Conservation (phyloP, 2,329 filamentous ascomycete genomes). For the Lecanoromycetidae sp. region DNA sequence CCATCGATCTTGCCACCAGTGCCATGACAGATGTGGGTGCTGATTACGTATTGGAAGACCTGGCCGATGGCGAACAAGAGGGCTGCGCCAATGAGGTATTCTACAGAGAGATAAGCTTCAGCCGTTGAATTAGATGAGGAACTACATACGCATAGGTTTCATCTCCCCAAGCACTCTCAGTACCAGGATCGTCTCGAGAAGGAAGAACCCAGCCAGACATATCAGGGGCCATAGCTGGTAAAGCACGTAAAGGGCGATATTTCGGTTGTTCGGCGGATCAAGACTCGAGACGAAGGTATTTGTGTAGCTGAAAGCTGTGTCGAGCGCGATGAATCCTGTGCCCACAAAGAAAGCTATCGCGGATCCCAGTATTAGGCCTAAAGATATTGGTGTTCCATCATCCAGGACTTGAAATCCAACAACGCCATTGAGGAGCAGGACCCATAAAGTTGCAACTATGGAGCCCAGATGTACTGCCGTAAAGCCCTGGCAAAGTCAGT, state of each 20-base stretch:
- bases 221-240: slow-evolving; percentile 84
- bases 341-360: slow-evolving; percentile 66
- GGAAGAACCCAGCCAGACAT: slow-evolving; percentile 77
- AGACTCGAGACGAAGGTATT: slow-evolving; percentile 56
- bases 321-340: slow-evolving; percentile 88
- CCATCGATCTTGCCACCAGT: slow-evolving; percentile 82
- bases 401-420: slow-evolving; percentile 91
- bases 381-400: slow-evolving; percentile 75
- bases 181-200: slow-evolving; percentile 74
- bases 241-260: slow-evolving; percentile 81
- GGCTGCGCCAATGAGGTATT: slow-evolving; percentile 63
- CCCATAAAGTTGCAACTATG: slow-evolving; percentile 79
- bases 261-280: slow-evolving; percentile 48
- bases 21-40: slow-evolving; percentile 76
- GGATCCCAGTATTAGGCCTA: slow-evolving; percentile 63
- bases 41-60: slow-evolving; percentile 91
- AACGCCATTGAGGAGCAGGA: slow-evolving; percentile 79
- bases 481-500: slow-evolving; percentile 51
- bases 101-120: slow-evolving; percentile 24
- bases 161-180: slow-evolving; percentile 74
- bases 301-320: slow-evolving; percentile 82
- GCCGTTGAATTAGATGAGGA: neutral
- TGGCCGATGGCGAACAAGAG: slow-evolving; percentile 84
- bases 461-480: slow-evolving; percentile 81
- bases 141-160: slow-evolving; percentile 65